A percentile compares a stretch with the other conserved stretches of the same genome.
phyloP scores from a whole-genome alignment of 331 rosid genomes.

The Quercus phellos region DNA sequence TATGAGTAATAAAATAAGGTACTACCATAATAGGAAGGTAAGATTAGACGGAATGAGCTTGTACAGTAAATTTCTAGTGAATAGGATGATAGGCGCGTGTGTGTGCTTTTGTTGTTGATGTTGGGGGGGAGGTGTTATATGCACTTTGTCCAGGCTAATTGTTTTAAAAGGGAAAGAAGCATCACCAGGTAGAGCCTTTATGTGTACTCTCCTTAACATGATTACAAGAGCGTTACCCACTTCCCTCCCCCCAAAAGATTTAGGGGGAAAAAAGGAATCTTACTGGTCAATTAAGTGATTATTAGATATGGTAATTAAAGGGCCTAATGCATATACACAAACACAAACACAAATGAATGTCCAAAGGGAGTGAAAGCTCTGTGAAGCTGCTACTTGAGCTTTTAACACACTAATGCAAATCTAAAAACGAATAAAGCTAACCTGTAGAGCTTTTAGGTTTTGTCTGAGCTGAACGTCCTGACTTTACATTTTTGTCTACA shows the following conservation, averaged over 20 bases:
- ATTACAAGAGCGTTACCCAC: neutral
- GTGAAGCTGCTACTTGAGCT: neutral
- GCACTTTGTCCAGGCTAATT: neutral
- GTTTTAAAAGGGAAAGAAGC: neutral
- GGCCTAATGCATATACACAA: neutral
- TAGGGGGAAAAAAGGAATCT: neutral
- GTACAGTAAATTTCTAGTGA: neutral
- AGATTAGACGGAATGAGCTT: neutral
- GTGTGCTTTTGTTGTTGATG: neutral
- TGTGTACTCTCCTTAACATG: neutral
- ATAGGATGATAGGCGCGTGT: neutral
- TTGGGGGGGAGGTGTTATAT: neutral
- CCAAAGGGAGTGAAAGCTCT: neutral
- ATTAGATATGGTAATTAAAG: neutral
- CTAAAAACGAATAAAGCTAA: slow-evolving; percentile 20
- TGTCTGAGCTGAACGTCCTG: slow-evolving; percentile 67
- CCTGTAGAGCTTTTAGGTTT: slow-evolving; percentile 66
- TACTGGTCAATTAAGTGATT: neutral
- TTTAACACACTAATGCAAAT: neutral
- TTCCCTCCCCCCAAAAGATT: neutral
- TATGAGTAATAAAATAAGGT: neutral
- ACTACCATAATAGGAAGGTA: neutral
- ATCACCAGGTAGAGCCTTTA: neutral
- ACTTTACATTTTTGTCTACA: slow-evolving; percentile 57
- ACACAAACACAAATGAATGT: neutral